These are phyloP conservation scores for Linaria vulgaris DNA, from an alignment of 257 asterid species.

Conservation along the genomic window DNA sequence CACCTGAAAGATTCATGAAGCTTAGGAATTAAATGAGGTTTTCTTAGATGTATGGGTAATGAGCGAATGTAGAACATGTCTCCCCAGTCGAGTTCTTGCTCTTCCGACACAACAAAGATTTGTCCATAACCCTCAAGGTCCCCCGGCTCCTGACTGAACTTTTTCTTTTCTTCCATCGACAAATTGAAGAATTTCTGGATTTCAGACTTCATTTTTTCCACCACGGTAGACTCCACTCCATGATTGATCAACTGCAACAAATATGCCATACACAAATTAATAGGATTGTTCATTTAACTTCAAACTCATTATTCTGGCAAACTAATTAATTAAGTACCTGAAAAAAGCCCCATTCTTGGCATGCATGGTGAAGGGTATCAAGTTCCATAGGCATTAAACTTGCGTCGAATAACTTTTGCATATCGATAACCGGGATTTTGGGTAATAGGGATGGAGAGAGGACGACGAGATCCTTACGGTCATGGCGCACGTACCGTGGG, in stretches of 20 bases:
- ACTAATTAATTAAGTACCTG: constrained; percentile 36
- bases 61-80: constrained; percentile 39
- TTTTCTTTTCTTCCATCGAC: constrained; percentile 55
- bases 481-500: constrained; percentile 39
- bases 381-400: constrained; percentile 36
- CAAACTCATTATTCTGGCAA: no score
- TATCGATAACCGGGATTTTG: constrained; percentile 45
- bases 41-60: constrained; percentile 38
- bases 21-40: constrained; percentile 48
- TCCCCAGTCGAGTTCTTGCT: constrained; percentile 67
- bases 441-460: constrained; percentile 18
- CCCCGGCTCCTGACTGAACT: constrained; percentile 30
- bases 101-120: constrained; percentile 52
- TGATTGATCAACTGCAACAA: constrained; percentile 51
- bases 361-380: constrained; percentile 40
- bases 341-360: constrained; percentile 62
- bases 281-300: neutral
- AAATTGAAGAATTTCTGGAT: constrained; percentile 50
- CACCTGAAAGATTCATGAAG: constrained; percentile 56
- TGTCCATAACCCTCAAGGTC: constrained; percentile 62
- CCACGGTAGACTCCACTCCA: constrained; percentile 36
- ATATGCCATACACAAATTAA: neutral
- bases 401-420: constrained; percentile 25
- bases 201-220: constrained; percentile 39
- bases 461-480: constrained; percentile 22